Conservation (phyloP, 2,329 filamentous ascomycete species). For the Penicillium vulpinum region DNA sequence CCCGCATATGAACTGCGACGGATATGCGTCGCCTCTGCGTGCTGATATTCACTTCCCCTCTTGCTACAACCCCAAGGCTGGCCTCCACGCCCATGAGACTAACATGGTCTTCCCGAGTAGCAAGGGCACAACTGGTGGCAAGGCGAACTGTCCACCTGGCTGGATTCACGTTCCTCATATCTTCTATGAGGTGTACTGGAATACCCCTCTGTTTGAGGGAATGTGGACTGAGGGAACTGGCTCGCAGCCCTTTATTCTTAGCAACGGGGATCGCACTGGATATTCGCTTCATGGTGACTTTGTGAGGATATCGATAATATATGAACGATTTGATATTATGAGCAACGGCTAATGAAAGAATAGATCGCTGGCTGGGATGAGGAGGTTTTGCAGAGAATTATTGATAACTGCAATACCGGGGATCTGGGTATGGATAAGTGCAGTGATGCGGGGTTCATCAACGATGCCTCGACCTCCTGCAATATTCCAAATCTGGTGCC, state of each 20-base stretch:
- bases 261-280: constrained; percentile 16
- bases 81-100: constrained; percentile 9
- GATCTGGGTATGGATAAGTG: constrained; percentile 18
- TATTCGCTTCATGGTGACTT: constrained; percentile 19
- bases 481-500: constrained; percentile 16
- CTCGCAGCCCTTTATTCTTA: constrained; percentile 13
- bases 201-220: constrained; percentile 12
- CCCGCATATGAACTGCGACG: constrained; percentile 22
- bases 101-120: constrained; percentile 16
- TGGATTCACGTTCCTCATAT: constrained; percentile 18
- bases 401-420: constrained; percentile 17
- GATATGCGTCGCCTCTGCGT: constrained; percentile 14
- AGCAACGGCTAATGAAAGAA: neutral
- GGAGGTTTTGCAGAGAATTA: constrained; percentile 16
- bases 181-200: constrained; percentile 22
- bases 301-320: constrained; percentile 4
- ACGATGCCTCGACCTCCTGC: constrained; percentile 12
- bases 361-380: constrained; percentile 19
- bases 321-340: neutral
- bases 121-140: constrained; percentile 12
- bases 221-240: constrained; percentile 13
- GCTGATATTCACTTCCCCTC: constrained; percentile 20
- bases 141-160: constrained; percentile 14
- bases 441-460: constrained; percentile 11
- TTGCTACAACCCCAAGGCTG: constrained; percentile 16